A percentile compares a stretch with the other conserved stretches of the same genome.
phyloP scores from a whole-genome alignment of 2,329 filamentous ascomycete genomes.

The Cladosporium sp. region DNA sequence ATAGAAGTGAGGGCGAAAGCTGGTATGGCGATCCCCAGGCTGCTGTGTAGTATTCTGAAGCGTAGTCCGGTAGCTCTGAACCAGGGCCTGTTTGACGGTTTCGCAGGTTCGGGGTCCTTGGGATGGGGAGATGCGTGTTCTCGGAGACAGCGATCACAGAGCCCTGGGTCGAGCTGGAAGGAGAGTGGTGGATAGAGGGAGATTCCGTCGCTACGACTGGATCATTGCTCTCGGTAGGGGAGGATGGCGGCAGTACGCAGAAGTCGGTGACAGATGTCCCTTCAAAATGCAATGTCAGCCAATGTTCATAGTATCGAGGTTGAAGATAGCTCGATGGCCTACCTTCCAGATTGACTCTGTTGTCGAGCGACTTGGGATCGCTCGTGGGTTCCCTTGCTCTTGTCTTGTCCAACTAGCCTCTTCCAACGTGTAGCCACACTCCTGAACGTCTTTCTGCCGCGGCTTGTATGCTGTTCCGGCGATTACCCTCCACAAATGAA shows the following conservation, averaged over 20 bases:
- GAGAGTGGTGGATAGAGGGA: constrained; percentile 1
- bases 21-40: constrained; percentile 94
- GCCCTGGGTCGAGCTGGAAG: neutral
- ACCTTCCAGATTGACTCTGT: constrained; percentile 15
- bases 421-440: neutral
- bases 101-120: constrained; percentile 8
- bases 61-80: constrained; percentile 26
- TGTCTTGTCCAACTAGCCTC: neutral
- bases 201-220: constrained; percentile 13
- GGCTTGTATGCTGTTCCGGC: neutral
- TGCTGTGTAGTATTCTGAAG: constrained; percentile 59
- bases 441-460: neutral
- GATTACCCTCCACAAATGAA: constrained; percentile 14
- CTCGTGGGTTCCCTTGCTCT: constrained; percentile 1
- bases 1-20: constrained; percentile 53
- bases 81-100: constrained; percentile 8
- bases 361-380: constrained; percentile 15
- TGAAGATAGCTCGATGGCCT: neutral
- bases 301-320: neutral
- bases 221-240: constrained; percentile 15
- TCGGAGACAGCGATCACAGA: neutral
- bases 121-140: constrained; percentile 9
- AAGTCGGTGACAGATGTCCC: constrained; percentile 1
- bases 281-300: neutral
- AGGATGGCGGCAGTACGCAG: constrained; percentile 1